Evolutionary conservation across 1,284 basidiomycete species (phyloP), one percentile per base, ranked within the genome.

Genomic region (Pascua guehoae): DNA sequence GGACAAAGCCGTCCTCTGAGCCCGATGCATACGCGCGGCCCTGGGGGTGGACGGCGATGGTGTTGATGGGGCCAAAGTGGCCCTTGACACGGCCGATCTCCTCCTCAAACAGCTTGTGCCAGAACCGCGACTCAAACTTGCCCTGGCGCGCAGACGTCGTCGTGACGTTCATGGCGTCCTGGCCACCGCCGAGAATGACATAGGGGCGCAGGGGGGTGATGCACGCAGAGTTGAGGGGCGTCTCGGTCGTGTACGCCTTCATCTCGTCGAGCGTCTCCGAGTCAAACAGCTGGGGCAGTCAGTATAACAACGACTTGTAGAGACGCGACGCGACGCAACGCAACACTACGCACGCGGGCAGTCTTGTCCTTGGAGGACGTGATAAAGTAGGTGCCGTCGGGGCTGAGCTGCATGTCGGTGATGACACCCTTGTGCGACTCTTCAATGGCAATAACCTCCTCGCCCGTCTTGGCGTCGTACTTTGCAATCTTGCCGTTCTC

Each of bases 91-190:
- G 86, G 18, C 94, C 92, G 59, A 97, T 88, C 77, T 98, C 95
- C 81, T 98, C 95, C 78, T 98, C 95, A 68, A 98, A 92, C 45
- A 98, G 84, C 72, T 90, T 92, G 82, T 99, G 95, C 92, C 93
- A 98, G 81, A 98, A 98, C 48, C 94, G 84, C 4, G 93, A 92
- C 80, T 98, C 96, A 77, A 99, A 99, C 78, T 96, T 95, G 43
- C 95, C 96, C 75, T 96, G 91, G 56, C 95, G 85, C 41, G 87
- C 76, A 8, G 89, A 91, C 2, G 95, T 98, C 5, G 92, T 98
- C 14, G 96, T 98, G 56, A 98, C 95, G 70, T 82, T 88, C 93
- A 95, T 97, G 10, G 95, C 95, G 73, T 98, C 95, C 78, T 98
- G 95, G 54, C 95, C 95, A 78, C 95, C 95, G 53, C 96, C 96